These are phyloP conservation scores for Prinsepia uniflora DNA, from an alignment of 306 rosid species.

Conservation along the genomic window DNA sequence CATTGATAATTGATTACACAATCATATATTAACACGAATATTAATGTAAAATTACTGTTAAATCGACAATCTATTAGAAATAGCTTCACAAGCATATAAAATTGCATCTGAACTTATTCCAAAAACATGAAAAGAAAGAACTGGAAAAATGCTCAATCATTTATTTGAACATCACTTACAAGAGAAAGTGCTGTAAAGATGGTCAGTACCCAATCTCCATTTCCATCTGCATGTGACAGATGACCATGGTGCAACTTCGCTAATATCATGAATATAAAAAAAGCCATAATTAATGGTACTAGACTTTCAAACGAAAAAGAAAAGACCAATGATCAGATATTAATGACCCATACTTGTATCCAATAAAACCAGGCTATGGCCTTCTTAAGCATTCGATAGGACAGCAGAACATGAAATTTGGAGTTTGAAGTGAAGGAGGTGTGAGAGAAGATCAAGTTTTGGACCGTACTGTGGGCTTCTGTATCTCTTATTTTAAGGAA, in stretches of 20 bases:
- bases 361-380: background rate
- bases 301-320: conserved; percentile 17
- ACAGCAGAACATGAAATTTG: background rate
- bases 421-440: background rate
- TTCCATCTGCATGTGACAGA: conserved; percentile 89
- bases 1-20: background rate
- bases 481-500: no score
- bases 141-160: background rate
- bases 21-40: background rate
- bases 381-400: no score
- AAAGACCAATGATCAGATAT: background rate
- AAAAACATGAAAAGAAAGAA: conserved; percentile 3
- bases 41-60: background rate
- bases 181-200: conserved; percentile 81
- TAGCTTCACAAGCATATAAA: conserved; percentile 5
- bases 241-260: conserved; percentile 94
- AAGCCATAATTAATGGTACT: conserved; percentile 14
- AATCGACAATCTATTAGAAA: background rate
- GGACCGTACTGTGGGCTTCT: no score
- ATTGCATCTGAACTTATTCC: background rate
- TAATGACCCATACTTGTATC: background rate
- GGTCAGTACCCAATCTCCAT: conserved; percentile 95
- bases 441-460: no score
- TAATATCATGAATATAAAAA: conserved; percentile 33
- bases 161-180: conserved; percentile 45